A percentile compares a stretch with the other conserved stretches of the same genome.
phyloP scores from a whole-genome alignment of 2,329 filamentous ascomycete species.

The Aschersonia sp. region DNA sequence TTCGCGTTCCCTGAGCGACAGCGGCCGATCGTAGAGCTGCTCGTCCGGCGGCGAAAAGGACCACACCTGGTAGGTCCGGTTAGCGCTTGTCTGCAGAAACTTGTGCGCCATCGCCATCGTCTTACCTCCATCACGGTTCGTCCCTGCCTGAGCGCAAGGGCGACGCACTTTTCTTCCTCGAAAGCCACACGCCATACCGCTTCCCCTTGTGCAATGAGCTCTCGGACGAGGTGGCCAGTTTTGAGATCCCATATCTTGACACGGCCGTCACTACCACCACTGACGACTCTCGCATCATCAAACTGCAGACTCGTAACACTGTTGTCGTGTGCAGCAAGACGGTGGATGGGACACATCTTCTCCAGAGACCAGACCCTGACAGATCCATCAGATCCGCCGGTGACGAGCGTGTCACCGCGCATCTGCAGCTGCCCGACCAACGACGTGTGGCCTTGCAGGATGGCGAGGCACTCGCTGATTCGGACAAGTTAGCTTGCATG shows the following conservation, averaged over 20 bases:
- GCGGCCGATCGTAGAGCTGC: constrained; percentile 35
- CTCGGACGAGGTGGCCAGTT: constrained; percentile 77
- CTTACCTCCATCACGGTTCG: constrained; percentile 96
- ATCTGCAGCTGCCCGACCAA: constrained; percentile 94
- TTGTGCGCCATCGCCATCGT: neutral
- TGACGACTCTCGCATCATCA: constrained; percentile 88
- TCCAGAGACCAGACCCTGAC: constrained; percentile 93
- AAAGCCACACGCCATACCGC: constrained; percentile 97
- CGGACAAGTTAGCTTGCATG: too few relatives aligned
- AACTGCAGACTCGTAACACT: constrained; percentile 97
- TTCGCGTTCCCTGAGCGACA: constrained; percentile 32
- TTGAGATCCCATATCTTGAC: constrained; percentile 98
- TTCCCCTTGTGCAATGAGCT: constrained; percentile 81
- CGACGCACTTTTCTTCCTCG: constrained; percentile 95
- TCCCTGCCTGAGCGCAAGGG: constrained; percentile 72
- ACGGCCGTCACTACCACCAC: constrained; percentile 88
- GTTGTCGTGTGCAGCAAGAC: constrained; percentile 92
- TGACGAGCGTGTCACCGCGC: constrained; percentile 86
- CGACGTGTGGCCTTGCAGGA: constrained; percentile 92
- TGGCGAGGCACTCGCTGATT: constrained; percentile 61
- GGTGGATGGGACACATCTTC: constrained; percentile 81
- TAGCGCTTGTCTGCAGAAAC: neutral
- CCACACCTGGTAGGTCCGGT: constrained; percentile 53
- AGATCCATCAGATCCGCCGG: constrained; percentile 88
- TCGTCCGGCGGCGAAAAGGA: constrained; percentile 83